Conservation (phyloP, 2,329 filamentous ascomycete genomes). For the Sporothrix schenckii region DNA sequence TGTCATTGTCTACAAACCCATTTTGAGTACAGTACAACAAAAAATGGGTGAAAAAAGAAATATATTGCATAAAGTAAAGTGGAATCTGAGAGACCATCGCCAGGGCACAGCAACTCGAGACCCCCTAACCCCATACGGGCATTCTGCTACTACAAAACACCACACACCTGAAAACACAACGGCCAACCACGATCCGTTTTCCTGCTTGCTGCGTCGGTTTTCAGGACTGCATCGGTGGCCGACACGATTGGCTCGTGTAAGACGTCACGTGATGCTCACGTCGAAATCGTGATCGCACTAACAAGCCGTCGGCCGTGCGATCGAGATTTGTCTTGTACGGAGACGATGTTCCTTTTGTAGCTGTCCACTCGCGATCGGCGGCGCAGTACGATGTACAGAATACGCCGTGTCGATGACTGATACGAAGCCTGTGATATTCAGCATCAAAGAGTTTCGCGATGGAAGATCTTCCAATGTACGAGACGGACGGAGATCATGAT, state of each 20-base stretch:
- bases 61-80: no score
- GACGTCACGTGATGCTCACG: background rate
- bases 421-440: background rate
- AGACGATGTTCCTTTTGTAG: background rate
- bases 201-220: background rate
- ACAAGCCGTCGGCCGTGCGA: background rate
- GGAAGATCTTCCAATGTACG: no score
- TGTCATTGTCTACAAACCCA: no score
- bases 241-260: background rate
- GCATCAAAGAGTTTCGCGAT: background rate
- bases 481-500: background rate
- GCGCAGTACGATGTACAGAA: background rate
- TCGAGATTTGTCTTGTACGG: conserved; percentile 18
- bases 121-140: no score
- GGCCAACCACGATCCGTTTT: background rate
- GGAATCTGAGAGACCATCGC: background rate
- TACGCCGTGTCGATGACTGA: background rate
- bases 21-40: no score
- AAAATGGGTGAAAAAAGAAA: no score
- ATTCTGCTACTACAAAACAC: background rate
- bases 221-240: background rate
- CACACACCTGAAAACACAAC: background rate
- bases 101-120: background rate
- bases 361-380: background rate
- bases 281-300: conserved; percentile 1